A percentile compares a stretch with the other conserved stretches of the same genome.
Conservation (phyloP, 2,329 filamentous ascomycete genomes). For the Chrysoporthe austroafricana region DNA sequence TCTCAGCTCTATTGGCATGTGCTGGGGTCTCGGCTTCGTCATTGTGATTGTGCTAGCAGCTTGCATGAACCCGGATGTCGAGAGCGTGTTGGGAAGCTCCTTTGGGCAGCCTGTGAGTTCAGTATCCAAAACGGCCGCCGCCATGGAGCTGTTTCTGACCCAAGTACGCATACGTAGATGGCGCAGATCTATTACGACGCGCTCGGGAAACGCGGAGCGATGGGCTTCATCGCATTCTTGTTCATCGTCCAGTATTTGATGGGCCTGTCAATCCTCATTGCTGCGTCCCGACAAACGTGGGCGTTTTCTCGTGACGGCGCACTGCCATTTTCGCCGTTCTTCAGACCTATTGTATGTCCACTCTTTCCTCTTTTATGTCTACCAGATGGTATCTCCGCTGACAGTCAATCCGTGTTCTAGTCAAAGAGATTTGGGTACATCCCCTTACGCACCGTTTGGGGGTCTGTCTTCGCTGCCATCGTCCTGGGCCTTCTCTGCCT, state of each 20-base stretch:
- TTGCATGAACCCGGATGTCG: constrained; percentile 57
- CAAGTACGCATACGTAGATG: constrained; percentile 30
- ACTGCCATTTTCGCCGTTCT: constrained; percentile 61
- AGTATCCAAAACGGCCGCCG: not conserved
- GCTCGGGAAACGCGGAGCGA: constrained; percentile 60
- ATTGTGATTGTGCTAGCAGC: constrained; percentile 61
- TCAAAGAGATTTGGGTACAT: constrained; percentile 59
- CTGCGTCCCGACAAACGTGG: constrained; percentile 64
- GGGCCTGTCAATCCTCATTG: constrained; percentile 61
- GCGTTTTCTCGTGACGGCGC: constrained; percentile 66
- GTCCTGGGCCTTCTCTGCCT: constrained; percentile 61
- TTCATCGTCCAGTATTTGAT: constrained; percentile 67
- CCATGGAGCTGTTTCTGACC: not conserved
- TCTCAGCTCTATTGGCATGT: constrained; percentile 58
- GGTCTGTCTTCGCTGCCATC: constrained; percentile 53
- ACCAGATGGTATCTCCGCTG: not conserved
- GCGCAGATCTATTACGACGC: constrained; percentile 63
- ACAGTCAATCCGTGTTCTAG: constrained; percentile 21
- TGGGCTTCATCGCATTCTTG: constrained; percentile 61
- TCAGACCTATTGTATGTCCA: constrained; percentile 51
- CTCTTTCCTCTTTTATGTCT: not conserved
- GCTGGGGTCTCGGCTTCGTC: constrained; percentile 59
- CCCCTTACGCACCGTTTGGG: constrained; percentile 60
- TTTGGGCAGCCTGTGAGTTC: constrained; percentile 63
- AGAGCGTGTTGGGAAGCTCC: constrained; percentile 48